Percentiles rank a stretch among this genome's conserved stretches.
Evolutionary conservation across 148 eudicot species (phyloP).

Genomic region (Amaranthus hypochondriacus): DNA sequence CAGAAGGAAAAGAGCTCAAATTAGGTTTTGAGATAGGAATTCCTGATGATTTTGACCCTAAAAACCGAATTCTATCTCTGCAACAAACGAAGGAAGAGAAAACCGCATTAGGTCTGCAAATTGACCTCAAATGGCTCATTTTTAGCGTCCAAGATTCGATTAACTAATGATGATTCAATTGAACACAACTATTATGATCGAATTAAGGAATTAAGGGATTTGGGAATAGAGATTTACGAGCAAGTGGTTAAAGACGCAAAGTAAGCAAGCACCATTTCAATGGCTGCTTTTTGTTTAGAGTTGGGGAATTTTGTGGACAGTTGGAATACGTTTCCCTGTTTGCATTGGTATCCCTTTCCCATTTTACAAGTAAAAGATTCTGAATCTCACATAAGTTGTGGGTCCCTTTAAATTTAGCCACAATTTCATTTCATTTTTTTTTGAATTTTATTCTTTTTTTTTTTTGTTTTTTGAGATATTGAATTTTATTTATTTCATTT

Average conservation of each 20-base stretch:
- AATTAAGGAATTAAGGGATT: neutral
- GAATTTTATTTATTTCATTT: no score
- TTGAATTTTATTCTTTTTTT: no score
- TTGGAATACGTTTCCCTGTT: neutral
- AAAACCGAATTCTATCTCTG: slow-evolving; percentile 25
- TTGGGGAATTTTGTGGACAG: neutral
- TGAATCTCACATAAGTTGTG: slow-evolving; percentile 1
- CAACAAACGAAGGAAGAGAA: slow-evolving; percentile 49
- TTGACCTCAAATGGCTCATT: slow-evolving; percentile 65
- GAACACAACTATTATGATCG: neutral
- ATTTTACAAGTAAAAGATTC: neutral
- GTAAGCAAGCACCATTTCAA: neutral
- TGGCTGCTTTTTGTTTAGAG: neutral
- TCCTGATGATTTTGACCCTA: slow-evolving; percentile 31
- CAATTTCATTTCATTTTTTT: neutral
- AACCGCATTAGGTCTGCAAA: slow-evolving; percentile 53
- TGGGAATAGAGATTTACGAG: neutral
- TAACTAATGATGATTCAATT: neutral
- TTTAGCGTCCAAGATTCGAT: neutral
- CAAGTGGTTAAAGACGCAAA: neutral
- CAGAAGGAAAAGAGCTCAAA: slow-evolving; percentile 27
- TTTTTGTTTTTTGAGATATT: no score
- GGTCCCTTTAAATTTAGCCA: neutral
- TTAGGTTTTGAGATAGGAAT: slow-evolving; percentile 32
- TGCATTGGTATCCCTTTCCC: neutral